A percentile compares a stretch with the other conserved stretches of the same genome.
Conservation (phyloP, 177 flowering plant genomes). For the Viscum album region DNA sequence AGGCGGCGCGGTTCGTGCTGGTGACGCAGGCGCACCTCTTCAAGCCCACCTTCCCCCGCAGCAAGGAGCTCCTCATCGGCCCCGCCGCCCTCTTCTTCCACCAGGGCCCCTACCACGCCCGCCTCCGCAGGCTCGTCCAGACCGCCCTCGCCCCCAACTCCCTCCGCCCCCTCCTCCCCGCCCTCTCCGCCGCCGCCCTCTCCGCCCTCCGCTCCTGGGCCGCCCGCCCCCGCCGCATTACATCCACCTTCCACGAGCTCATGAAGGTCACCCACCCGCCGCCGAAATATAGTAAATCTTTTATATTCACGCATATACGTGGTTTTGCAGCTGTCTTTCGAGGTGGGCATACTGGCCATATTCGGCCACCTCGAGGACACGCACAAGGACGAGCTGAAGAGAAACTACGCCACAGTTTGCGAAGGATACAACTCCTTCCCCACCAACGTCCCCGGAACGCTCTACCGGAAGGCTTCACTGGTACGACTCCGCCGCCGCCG, state of each 20-base stretch:
- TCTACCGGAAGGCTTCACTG: constrained; percentile 26
- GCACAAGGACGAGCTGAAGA: constrained; percentile 30
- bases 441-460: constrained; percentile 35
- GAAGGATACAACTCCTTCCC: constrained; percentile 52
- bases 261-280: constrained; percentile 39
- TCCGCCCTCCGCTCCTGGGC: constrained; percentile 47
- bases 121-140: constrained; percentile 64
- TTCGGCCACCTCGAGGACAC: constrained; percentile 29
- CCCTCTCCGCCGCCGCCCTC: constrained; percentile 34
- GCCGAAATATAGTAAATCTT: neutral
- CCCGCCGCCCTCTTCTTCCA: constrained; percentile 78
- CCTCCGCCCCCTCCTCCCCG: constrained; percentile 34
- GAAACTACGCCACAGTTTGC: constrained; percentile 30
- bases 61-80: constrained; percentile 77
- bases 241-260: constrained; percentile 73
- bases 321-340: constrained; percentile 31
- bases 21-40: constrained; percentile 68
- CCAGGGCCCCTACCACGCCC: constrained; percentile 65
- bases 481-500: too few species aligned
- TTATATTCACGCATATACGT: neutral
- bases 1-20: constrained; percentile 67
- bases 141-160: constrained; percentile 42
- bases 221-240: constrained; percentile 26
- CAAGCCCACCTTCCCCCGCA: constrained; percentile 82
- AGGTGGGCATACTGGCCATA: constrained; percentile 33